These are phyloP conservation scores for Periconia digitata DNA, from an alignment of 2,329 filamentous ascomycete genomes.

Conservation along the genomic window DNA sequence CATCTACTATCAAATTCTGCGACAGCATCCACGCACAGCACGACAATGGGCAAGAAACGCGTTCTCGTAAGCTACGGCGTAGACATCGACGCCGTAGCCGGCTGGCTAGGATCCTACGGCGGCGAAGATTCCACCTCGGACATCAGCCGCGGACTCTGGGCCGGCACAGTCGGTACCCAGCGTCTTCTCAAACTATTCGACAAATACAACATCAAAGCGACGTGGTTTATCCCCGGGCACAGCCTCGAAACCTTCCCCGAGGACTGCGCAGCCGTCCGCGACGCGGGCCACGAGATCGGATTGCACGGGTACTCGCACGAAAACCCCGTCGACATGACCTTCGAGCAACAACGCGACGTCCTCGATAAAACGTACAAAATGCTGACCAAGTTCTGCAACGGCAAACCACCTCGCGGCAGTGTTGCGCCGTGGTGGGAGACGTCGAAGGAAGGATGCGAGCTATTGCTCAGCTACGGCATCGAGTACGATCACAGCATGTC, in stretches of 20 bases:
- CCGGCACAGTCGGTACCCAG: slow-evolving; percentile 65
- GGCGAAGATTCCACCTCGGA: slow-evolving; percentile 72
- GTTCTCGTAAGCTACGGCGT: slow-evolving; percentile 66
- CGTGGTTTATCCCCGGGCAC: slow-evolving; percentile 61
- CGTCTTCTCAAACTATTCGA: slow-evolving; percentile 70
- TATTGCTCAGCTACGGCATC: slow-evolving; percentile 67
- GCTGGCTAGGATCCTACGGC: slow-evolving; percentile 75
- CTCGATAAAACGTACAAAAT: slow-evolving; percentile 73
- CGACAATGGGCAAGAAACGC: slow-evolving; percentile 52
- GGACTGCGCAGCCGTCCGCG: slow-evolving; percentile 62
- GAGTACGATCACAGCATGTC: slow-evolving; percentile 71
- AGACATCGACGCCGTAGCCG: slow-evolving; percentile 72
- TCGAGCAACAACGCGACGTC: slow-evolving; percentile 75
- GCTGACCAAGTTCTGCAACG: slow-evolving; percentile 64
- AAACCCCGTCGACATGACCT: slow-evolving; percentile 70
- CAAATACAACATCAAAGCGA: slow-evolving; percentile 72
- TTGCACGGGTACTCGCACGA: slow-evolving; percentile 74
- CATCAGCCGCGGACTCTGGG: slow-evolving; percentile 70
- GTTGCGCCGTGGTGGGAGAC: slow-evolving; percentile 79
- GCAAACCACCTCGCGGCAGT: slow-evolving; percentile 70
- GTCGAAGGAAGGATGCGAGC: slow-evolving; percentile 65
- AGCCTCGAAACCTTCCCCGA: slow-evolving; percentile 67
- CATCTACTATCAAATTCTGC: no score
- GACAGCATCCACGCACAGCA: neutral
- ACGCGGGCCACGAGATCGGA: slow-evolving; percentile 67